phyloP scores from a whole-genome alignment of 176 grass and related monocot genomes.

The Oropetium thomaeum region DNA sequence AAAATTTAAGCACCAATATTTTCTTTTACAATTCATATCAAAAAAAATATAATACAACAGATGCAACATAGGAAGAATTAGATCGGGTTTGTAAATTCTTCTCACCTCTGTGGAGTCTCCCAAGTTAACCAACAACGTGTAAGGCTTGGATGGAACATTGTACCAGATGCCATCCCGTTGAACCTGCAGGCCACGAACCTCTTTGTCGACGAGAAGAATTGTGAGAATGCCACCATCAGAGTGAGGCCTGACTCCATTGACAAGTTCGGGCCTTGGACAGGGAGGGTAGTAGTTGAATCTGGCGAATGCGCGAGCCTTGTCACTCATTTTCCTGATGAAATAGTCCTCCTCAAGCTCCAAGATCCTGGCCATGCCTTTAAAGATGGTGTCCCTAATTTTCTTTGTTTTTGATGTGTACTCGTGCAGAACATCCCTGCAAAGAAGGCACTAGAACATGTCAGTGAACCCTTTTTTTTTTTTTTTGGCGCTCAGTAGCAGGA shows the following conservation, averaged over 20 bases:
- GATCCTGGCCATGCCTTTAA: slow-evolving; percentile 25
- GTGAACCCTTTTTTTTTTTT: neutral
- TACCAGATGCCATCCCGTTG: slow-evolving; percentile 43
- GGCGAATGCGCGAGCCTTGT: slow-evolving; percentile 20
- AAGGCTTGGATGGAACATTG: slow-evolving; percentile 17
- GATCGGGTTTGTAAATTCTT: neutral
- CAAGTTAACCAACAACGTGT: slow-evolving; percentile 48
- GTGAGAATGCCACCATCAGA: slow-evolving; percentile 42
- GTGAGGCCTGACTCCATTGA: slow-evolving; percentile 59
- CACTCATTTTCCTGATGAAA: slow-evolving; percentile 16
- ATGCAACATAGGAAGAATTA: neutral
- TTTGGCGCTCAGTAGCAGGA: no score
- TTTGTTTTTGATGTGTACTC: slow-evolving; percentile 39
- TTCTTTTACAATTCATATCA: neutral
- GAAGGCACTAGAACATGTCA: neutral
- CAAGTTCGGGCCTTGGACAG: slow-evolving; percentile 48
- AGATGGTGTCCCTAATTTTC: slow-evolving; percentile 17
- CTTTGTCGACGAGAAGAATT: slow-evolving; percentile 45
- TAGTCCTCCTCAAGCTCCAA: slow-evolving; percentile 31
- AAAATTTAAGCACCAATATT: neutral
- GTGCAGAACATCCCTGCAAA: slow-evolving; percentile 44
- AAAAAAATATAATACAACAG: neutral
- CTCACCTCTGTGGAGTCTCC: slow-evolving; percentile 61
- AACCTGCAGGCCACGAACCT: slow-evolving; percentile 54
- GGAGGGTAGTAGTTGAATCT: slow-evolving; percentile 57